Evolutionary conservation across 257 asterid genomes (phyloP).

Genomic region (Eucommia ulmoides): DNA sequence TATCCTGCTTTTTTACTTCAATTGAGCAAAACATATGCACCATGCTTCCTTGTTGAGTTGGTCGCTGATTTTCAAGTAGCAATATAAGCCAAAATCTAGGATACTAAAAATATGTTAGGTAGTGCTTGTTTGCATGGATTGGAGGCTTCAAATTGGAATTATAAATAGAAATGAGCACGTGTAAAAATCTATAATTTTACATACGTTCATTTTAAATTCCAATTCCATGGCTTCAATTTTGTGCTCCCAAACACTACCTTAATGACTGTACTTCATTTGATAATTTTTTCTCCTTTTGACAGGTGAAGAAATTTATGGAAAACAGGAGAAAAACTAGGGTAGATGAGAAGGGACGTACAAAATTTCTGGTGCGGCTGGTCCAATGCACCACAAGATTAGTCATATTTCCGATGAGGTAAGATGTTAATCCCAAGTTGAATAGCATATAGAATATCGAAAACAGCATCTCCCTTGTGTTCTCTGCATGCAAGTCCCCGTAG

Average conservation of each 20-base stretch:
- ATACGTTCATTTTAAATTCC: no score
- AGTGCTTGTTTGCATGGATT: not conserved
- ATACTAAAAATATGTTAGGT: not conserved
- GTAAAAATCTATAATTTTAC: no score
- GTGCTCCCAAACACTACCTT: no score
- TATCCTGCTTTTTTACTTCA: no score
- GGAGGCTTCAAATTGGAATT: not conserved
- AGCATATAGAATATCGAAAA: conserved; percentile 74
- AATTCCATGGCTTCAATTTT: no score
- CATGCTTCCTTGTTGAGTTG: no score
- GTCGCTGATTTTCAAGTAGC: no score
- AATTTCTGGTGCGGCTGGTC: conserved; percentile 78
- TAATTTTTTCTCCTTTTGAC: not conserved
- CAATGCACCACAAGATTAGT: conserved; percentile 92
- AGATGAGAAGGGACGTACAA: conserved; percentile 43
- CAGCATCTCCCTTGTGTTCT: conserved; percentile 74
- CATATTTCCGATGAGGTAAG: conserved; percentile 93
- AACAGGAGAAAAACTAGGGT: not conserved
- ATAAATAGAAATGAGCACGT: no score
- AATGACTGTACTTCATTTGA: not conserved
- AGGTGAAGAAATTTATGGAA: not conserved
- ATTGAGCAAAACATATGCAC: no score
- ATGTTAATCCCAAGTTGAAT: conserved; percentile 72
- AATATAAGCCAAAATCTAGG: not conserved
- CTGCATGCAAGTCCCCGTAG: conserved; percentile 85